Percentiles rank a stretch among this genome's conserved stretches.
Evolutionary conservation across 805 yeast genomes (phyloP).

Genomic region (Sugiyamaella marilandica): DNA sequence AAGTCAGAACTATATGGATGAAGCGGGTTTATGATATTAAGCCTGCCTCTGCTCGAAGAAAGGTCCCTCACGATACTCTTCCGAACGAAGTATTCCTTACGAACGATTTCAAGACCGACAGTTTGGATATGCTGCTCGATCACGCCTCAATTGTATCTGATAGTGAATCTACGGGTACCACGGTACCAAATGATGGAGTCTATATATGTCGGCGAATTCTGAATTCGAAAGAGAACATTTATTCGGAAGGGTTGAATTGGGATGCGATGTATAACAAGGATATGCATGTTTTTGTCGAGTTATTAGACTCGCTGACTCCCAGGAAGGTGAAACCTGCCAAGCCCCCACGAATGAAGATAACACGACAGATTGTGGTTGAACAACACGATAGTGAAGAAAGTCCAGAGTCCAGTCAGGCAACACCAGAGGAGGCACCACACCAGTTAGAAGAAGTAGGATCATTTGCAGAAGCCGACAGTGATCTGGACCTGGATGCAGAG

Average conservation of each 20-base stretch:
- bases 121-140: constrained; percentile 13
- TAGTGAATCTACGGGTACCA: background rate
- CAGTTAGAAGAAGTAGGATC: no score
- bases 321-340: background rate
- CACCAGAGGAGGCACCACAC: no score
- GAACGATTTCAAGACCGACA: constrained; percentile 12
- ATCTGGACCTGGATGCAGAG: no score
- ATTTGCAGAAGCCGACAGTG: no score
- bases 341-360: background rate
- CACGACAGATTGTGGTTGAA: background rate
- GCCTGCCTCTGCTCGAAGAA: background rate
- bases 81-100: constrained; percentile 14
- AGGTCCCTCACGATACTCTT: background rate
- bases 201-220: constrained; percentile 13
- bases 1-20: constrained; percentile 18
- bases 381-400: no score
- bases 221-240: constrained; percentile 2
- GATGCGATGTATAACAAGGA: constrained; percentile 10
- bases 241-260: constrained; percentile 18
- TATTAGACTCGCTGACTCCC: background rate
- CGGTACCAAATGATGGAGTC: background rate
- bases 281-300: constrained; percentile 1
- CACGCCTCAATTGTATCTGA: constrained; percentile 11
- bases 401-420: no score
- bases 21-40: constrained; percentile 8